A percentile compares a stretch with the other conserved stretches of the same genome.
Conservation (phyloP, 2,329 filamentous ascomycete species). For the Monosporascus sp. region DNA sequence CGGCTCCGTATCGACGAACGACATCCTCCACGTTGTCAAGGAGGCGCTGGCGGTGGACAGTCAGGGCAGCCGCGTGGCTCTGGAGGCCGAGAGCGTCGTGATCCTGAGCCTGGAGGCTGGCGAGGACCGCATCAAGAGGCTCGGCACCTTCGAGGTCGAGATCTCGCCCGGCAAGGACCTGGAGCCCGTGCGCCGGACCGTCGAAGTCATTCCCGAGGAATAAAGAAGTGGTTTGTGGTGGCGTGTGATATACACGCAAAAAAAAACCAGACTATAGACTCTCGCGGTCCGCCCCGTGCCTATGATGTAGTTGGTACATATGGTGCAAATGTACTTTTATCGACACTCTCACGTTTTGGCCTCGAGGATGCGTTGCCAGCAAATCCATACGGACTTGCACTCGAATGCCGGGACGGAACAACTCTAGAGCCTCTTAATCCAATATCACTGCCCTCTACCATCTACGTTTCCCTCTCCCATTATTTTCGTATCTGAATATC, state of each 20-base stretch:
- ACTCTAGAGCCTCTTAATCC: too few relatives aligned
- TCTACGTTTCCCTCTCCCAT: too few relatives aligned
- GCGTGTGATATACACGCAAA: not conserved
- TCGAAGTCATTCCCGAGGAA: slow-evolving; percentile 31
- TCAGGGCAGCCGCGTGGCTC: slow-evolving; percentile 28
- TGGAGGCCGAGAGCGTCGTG: slow-evolving; percentile 30
- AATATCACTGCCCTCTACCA: too few relatives aligned
- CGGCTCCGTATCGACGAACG: slow-evolving; percentile 36
- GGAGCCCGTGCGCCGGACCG: slow-evolving; percentile 25
- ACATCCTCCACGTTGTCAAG: slow-evolving; percentile 31
- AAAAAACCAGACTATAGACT: too few relatives aligned
- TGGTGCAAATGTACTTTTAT: not conserved
- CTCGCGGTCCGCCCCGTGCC: too few relatives aligned
- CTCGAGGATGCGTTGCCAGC: too few relatives aligned
- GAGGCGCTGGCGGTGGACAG: slow-evolving; percentile 27
- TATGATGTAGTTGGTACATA: too few relatives aligned
- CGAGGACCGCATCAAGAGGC: slow-evolving; percentile 34
- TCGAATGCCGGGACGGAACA: too few relatives aligned
- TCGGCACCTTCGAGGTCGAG: slow-evolving; percentile 35
- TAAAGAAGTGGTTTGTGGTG: not conserved
- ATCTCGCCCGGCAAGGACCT: slow-evolving; percentile 27
- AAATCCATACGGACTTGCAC: too few relatives aligned
- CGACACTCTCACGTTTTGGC: too few relatives aligned
- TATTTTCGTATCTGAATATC: too few relatives aligned
- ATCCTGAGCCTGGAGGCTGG: slow-evolving; percentile 28